A percentile compares a stretch with the other conserved stretches of the same genome.
phyloP scores from a whole-genome alignment of 352 stramenopile genomes.

The Globisporangium barbulae region DNA sequence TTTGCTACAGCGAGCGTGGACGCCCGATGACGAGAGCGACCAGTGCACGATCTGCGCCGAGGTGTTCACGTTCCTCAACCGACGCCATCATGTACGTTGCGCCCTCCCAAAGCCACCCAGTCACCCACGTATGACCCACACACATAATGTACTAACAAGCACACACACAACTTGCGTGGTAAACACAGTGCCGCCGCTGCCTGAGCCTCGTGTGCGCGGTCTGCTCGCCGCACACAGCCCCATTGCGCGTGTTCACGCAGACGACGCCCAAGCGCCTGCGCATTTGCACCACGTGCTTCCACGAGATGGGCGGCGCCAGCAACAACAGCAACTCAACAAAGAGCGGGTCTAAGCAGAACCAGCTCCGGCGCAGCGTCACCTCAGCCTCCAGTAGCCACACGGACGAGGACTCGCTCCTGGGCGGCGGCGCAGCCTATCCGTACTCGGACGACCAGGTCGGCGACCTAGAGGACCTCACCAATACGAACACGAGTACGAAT shows the following conservation, averaged over 20 bases:
- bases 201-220: slow-evolving; percentile 62
- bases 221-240: slow-evolving; percentile 48
- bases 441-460: slow-evolving; percentile 2
- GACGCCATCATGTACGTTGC: slow-evolving; percentile 57
- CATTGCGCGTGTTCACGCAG: slow-evolving; percentile 51
- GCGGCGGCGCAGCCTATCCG: background rate
- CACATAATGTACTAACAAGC: background rate
- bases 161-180: background rate
- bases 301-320: slow-evolving; percentile 19
- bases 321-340: background rate
- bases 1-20: slow-evolving; percentile 53
- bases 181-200: slow-evolving; percentile 51
- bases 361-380: background rate
- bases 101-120: background rate
- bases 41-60: slow-evolving; percentile 56
- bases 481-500: background rate
- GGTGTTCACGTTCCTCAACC: slow-evolving; percentile 68
- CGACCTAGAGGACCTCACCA: background rate
- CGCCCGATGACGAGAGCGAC: slow-evolving; percentile 53
- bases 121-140: background rate
- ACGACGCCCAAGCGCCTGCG: slow-evolving; percentile 35
- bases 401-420: slow-evolving; percentile 5
- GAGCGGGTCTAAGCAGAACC: background rate
- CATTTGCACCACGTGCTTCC: slow-evolving; percentile 45
- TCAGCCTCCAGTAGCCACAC: slow-evolving; percentile 3